Percentiles rank a stretch among this genome's conserved stretches.
These are phyloP conservation scores for Microcyclospora pomicola DNA, from an alignment of 2,329 filamentous ascomycete species.

Conservation along the genomic window DNA sequence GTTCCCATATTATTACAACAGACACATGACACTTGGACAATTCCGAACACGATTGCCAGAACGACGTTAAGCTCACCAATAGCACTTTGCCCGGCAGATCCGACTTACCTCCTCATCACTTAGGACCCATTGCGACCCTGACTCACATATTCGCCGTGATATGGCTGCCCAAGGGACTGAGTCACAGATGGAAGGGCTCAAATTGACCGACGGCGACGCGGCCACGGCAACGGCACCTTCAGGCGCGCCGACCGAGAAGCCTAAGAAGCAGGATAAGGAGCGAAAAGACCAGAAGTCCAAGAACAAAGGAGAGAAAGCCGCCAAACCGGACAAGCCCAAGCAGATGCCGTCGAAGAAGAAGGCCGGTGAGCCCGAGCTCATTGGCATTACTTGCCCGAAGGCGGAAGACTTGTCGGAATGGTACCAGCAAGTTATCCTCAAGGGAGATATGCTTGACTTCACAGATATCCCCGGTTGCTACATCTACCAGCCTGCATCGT, in stretches of 20 bases:
- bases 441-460: constrained; percentile 96
- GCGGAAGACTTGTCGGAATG: constrained; percentile 78
- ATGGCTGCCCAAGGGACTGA: constrained; percentile 12
- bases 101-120: too few species aligned
- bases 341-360: constrained; percentile 23
- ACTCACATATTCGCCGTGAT: background rate
- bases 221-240: background rate
- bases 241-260: constrained; percentile 16
- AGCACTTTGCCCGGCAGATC: too few species aligned
- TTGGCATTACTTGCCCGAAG: constrained; percentile 79
- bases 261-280: constrained; percentile 23
- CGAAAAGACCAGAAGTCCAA: constrained; percentile 19
- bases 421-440: constrained; percentile 96
- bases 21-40: too few species aligned
- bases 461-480: constrained; percentile 98
- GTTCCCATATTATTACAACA: too few species aligned
- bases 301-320: constrained; percentile 2
- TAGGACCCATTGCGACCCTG: background rate
- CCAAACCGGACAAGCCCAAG: constrained; percentile 11
- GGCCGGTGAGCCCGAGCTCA: constrained; percentile 50
- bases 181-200: constrained; percentile 16
- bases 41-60: too few species aligned
- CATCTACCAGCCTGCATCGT: constrained; percentile 63
- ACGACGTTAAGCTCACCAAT: too few species aligned
- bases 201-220: constrained; percentile 9